Evolutionary conservation across 352 stramenopile genomes (phyloP).

Genomic region (Globisporangium cystogenes): DNA sequence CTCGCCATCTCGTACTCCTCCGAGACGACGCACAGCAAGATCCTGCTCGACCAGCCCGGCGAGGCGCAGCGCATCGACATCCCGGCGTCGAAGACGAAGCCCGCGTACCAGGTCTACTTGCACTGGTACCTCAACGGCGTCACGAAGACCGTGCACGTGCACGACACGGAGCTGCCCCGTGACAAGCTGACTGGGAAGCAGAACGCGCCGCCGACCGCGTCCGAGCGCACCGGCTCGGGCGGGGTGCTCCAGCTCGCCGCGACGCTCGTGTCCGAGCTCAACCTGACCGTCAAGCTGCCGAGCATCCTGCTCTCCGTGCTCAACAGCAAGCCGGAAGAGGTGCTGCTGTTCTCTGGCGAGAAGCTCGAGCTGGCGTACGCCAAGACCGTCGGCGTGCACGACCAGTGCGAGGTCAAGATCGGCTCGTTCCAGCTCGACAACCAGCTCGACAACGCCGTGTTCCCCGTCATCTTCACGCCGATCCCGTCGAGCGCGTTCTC

Average conservation of each 20-base stretch:
- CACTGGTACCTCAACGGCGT: conserved; percentile 80
- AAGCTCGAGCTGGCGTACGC: conserved; percentile 62
- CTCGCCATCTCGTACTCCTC: conserved; percentile 53
- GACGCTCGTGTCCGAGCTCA: conserved; percentile 41
- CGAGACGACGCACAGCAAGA: conserved; percentile 35
- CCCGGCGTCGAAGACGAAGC: conserved; percentile 25
- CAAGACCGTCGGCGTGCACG: conserved; percentile 63
- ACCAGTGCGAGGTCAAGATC: conserved; percentile 81
- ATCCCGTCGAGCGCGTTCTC: conserved; percentile 34
- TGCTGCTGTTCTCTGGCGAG: conserved; percentile 67
- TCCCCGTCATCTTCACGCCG: conserved; percentile 78
- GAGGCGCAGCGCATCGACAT: conserved; percentile 64
- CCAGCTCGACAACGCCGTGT: conserved; percentile 64
- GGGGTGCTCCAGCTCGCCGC: conserved; percentile 16
- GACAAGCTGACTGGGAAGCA: conserved; percentile 68
- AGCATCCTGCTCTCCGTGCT: conserved; percentile 68
- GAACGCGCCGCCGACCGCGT: conserved; percentile 4
- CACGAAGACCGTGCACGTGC: conserved; percentile 78
- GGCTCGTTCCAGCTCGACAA: conserved; percentile 83
- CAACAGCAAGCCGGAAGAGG: conserved; percentile 64
- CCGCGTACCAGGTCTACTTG: conserved; percentile 39
- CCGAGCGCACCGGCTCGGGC: conserved; percentile 5
- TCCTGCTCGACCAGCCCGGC: conserved; percentile 68
- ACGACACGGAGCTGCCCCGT: conserved; percentile 50
- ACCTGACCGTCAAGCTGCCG: conserved; percentile 53